Conservation (phyloP, 1,284 basidiomycete genomes). For the Microbotryum lychnidis-dioicae region DNA sequence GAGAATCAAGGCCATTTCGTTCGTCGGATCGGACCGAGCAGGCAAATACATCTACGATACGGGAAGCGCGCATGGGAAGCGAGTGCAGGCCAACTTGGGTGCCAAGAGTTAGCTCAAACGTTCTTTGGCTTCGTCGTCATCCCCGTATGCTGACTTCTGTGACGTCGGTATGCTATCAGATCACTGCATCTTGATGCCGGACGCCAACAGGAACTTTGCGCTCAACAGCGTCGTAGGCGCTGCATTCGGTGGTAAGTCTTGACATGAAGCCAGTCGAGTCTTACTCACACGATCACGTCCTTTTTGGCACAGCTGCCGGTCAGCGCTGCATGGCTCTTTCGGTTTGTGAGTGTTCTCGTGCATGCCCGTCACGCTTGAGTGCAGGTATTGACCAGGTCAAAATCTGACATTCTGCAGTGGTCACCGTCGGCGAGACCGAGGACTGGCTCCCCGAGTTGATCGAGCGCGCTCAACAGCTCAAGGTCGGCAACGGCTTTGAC, state of each 20-base stretch:
- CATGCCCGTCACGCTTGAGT: background rate
- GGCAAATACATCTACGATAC: slow-evolving; percentile 90
- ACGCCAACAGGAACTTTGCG: slow-evolving; percentile 90
- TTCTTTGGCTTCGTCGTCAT: background rate
- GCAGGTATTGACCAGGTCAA: slow-evolving; percentile 17
- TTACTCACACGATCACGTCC: background rate
- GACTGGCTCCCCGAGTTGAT: slow-evolving; percentile 80
- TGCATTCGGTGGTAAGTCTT: slow-evolving; percentile 70
- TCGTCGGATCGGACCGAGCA: slow-evolving; percentile 92
- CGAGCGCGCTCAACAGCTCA: slow-evolving; percentile 70
- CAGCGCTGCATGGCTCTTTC: slow-evolving; percentile 95
- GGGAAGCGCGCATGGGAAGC: slow-evolving; percentile 67
- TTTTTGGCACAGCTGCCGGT: slow-evolving; percentile 62
- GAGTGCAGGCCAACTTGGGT: slow-evolving; percentile 90
- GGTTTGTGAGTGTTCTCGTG: slow-evolving; percentile 52
- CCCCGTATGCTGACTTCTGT: background rate
- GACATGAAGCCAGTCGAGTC: background rate
- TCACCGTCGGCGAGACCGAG: slow-evolving; percentile 76
- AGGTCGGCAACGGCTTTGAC: slow-evolving; percentile 86
- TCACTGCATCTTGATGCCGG: slow-evolving; percentile 89
- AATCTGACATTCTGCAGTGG: slow-evolving; percentile 45
- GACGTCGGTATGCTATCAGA: slow-evolving; percentile 39
- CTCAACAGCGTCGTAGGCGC: slow-evolving; percentile 90
- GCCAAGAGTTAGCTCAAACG: slow-evolving; percentile 59
- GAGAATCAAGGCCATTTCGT: slow-evolving; percentile 85